These are phyloP conservation scores for Coniochaeta sp. DNA, from an alignment of 2,329 filamentous ascomycete species.

Conservation along the genomic window DNA sequence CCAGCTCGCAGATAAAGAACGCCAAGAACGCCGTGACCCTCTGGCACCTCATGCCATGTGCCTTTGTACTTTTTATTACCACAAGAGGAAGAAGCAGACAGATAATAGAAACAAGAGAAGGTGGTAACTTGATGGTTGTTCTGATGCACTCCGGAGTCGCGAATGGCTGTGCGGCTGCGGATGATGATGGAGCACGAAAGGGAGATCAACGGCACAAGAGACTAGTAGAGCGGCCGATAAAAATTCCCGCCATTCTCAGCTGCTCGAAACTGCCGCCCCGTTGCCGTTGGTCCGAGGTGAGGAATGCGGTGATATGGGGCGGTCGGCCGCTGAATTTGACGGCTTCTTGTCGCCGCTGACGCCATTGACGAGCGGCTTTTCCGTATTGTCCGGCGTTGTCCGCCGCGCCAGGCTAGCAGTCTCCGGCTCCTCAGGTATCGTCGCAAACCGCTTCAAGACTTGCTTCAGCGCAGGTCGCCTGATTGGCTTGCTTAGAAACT, in stretches of 20 bases:
- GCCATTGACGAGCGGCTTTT: conserved; percentile 6
- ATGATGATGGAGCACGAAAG: neutral
- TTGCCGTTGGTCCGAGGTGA: neutral
- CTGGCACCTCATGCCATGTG: neutral
- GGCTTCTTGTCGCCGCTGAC: neutral
- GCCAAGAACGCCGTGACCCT: neutral
- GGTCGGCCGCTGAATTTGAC: neutral
- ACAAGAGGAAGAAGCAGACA: neutral
- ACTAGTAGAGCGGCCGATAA: neutral
- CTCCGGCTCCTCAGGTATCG: conserved; percentile 66
- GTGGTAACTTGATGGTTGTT: neutral
- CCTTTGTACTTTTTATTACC: neutral
- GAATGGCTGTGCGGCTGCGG: neutral
- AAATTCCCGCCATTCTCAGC: neutral
- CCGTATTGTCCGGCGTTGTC: conserved; percentile 19
- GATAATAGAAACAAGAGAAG: neutral
- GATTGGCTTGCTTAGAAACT: conserved; percentile 73
- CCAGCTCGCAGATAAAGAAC: neutral
- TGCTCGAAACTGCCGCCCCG: neutral
- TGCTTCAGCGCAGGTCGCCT: conserved; percentile 78
- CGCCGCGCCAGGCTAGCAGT: conserved; percentile 25
- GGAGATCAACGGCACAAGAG: neutral
- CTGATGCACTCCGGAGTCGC: neutral
- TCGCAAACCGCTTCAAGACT: conserved; percentile 75
- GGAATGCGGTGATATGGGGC: neutral